phyloP scores from a whole-genome alignment of 805 yeast genomes.

The Brettanomyces custersianus region DNA sequence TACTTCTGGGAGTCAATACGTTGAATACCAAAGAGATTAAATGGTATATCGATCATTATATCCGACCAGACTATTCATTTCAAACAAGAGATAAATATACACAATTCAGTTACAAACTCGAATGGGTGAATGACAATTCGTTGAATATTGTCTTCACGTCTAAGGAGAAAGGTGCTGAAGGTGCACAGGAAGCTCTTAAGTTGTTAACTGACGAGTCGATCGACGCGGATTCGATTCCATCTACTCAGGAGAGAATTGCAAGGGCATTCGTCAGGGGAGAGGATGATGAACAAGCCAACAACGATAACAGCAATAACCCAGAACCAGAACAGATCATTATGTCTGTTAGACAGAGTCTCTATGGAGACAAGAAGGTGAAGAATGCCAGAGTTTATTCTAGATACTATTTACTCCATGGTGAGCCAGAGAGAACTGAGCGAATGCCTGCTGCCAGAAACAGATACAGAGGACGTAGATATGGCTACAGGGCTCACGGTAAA shows the following conservation, averaged over 20 bases:
- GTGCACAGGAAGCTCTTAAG: conserved; percentile 14
- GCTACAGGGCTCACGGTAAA: conserved; percentile 8
- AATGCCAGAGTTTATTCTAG: conserved; percentile 52
- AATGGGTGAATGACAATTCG: conserved; percentile 61
- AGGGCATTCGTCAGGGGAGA: neutral
- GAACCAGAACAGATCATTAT: conserved; percentile 20
- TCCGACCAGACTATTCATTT: conserved; percentile 26
- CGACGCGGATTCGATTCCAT: conserved; percentile 3
- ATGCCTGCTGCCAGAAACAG: conserved; percentile 10
- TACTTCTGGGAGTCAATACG: conserved; percentile 53
- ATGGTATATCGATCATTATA: conserved; percentile 39
- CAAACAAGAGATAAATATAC: conserved; percentile 20
- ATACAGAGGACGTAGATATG: conserved; percentile 8
- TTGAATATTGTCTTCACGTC: conserved; percentile 41
- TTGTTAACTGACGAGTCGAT: conserved; percentile 8
- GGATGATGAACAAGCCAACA: neutral
- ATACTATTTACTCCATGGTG: conserved; percentile 64
- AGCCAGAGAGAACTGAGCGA: conserved; percentile 41
- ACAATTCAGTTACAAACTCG: conserved; percentile 31
- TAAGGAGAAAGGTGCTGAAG: conserved; percentile 14
- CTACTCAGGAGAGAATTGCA: conserved; percentile 1
- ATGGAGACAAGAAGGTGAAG: conserved; percentile 45
- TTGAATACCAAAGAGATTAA: conserved; percentile 53
- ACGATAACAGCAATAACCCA: neutral
- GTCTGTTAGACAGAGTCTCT: conserved; percentile 40